phyloP scores from a whole-genome alignment of 2,329 filamentous ascomycete species.

The Fusarium denticulatum region DNA sequence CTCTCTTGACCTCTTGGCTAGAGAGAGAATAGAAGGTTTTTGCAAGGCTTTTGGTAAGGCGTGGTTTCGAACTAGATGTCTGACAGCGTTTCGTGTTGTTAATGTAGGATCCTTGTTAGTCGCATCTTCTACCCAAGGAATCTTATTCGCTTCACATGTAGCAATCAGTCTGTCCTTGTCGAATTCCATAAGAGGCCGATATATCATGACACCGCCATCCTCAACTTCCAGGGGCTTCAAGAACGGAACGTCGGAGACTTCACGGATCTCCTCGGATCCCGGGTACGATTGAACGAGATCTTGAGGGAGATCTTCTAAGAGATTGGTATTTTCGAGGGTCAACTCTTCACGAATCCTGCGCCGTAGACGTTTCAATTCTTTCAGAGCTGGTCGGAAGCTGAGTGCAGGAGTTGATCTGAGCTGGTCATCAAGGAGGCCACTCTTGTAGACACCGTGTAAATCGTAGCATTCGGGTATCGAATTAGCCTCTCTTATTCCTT shows the following conservation, averaged over 20 bases:
- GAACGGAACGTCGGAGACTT: slow-evolving; percentile 43
- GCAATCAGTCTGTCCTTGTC: slow-evolving; percentile 77
- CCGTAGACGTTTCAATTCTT: slow-evolving; percentile 46
- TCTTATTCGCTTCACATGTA: slow-evolving; percentile 74
- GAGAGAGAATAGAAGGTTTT: slow-evolving; percentile 68
- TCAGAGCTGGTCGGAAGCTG: slow-evolving; percentile 48
- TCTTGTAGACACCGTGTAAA: slow-evolving; percentile 75
- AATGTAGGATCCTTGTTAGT: slow-evolving; percentile 83
- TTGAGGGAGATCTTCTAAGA: slow-evolving; percentile 12
- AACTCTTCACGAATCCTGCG: slow-evolving; percentile 44
- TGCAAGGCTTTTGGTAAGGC: slow-evolving; percentile 76
- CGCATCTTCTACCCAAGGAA: slow-evolving; percentile 84
- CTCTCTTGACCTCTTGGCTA: slow-evolving; percentile 64
- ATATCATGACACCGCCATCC: slow-evolving; percentile 71
- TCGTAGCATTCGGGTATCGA: slow-evolving; percentile 88
- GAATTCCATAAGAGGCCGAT: slow-evolving; percentile 76
- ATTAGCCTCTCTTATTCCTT: slow-evolving; percentile 71
- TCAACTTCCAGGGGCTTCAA: slow-evolving; percentile 59
- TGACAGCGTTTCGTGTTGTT: slow-evolving; percentile 83
- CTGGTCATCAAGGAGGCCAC: slow-evolving; percentile 65
- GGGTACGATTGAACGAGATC: slow-evolving; percentile 44
- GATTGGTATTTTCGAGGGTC: slow-evolving; percentile 32
- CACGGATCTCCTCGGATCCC: slow-evolving; percentile 28
- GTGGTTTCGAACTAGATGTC: slow-evolving; percentile 69
- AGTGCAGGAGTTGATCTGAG: slow-evolving; percentile 48